Conservation (phyloP, 129 eudicot genomes). For the Centaurea solstitialis region DNA sequence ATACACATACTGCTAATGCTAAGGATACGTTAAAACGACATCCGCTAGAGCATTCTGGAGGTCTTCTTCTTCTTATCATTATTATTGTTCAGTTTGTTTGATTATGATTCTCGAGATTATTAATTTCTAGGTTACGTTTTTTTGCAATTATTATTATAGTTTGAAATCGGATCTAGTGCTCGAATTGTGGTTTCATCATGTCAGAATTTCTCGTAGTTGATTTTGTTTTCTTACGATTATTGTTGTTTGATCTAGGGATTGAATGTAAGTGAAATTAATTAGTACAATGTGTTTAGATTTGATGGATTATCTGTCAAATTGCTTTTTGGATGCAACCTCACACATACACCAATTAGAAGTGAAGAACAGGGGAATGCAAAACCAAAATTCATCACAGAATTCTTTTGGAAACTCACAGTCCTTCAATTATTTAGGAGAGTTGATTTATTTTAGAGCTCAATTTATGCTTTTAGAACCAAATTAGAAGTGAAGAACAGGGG, state of each 20-base stretch:
- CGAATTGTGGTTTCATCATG: not conserved
- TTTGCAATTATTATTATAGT: not conserved
- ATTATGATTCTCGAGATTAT: not conserved
- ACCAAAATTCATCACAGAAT: too few relatives aligned
- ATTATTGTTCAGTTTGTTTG: not conserved
- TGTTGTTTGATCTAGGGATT: too few relatives aligned
- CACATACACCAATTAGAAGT: too few relatives aligned
- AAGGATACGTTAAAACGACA: conserved; percentile 35
- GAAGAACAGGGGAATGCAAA: too few relatives aligned
- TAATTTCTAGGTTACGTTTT: not conserved
- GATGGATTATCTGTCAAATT: too few relatives aligned
- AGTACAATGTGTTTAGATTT: not conserved
- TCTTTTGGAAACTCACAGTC: too few relatives aligned
- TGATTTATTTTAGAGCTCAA: conserved; percentile 80
- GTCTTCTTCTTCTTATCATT: too few relatives aligned
- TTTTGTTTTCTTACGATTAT: too few relatives aligned
- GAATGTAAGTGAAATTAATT: not conserved
- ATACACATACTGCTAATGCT: too few relatives aligned
- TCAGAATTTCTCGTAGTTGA: not conserved
- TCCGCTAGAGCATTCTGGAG: conserved; percentile 86
- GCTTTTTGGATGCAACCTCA: too few relatives aligned
- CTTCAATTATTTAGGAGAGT: too few relatives aligned
- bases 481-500: too few relatives aligned
- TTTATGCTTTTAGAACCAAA: conserved; percentile 92
- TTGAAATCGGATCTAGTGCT: not conserved